Base-by-base conservation (phyloP, 2,329 filamentous ascomycete genomes). In the Arthrobotrys sinensis region DNA sequence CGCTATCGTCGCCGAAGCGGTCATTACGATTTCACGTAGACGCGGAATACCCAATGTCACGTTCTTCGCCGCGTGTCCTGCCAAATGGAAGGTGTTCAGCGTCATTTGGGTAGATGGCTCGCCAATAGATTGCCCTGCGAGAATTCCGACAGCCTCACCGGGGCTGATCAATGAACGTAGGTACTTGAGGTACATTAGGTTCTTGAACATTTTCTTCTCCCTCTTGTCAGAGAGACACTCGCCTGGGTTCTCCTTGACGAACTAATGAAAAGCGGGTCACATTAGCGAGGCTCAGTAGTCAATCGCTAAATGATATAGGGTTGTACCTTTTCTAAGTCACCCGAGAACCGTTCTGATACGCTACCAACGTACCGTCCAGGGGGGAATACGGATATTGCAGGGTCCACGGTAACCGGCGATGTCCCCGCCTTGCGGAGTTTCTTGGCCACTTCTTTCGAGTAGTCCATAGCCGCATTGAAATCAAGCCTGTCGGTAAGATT, bases 101-200 rank as follows among this genome's bases (percentile, higher is more conserved):
- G 96, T 99, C 96, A 99, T 99, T 85, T 99, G 96, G 10, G 96
- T 99, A 1, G 94, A 97, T 7, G 96, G 96, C 83, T 99, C 96
- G 83, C 96, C 96, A 48, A 99, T 91, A 36, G 95, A 98, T 85
- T 99, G 96, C 8, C 94, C 94, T 63, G 96, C 96, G 76, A 99
- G 93, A 80, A 99, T 96, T 81, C 96, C 96, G 28, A 99, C 94
- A 28, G 96, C 95, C 86, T 99, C 96, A 53, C 96, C 96, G 32
- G 96, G 93, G 82, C 99, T 95, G 24, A 97, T 92, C 7, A 97
- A 88, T 1, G 94, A 97, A 81, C 91, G 92, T 81, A 98, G 88
- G 83, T 98, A 99, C 84, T 98, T 97, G 83, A 96, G 91, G 79
- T 95, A 91, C 83, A 98, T 90, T 60, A 98, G 88, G 76, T 90